phyloP scores from a whole-genome alignment of 192 early-diverging fungal genomes.

The Gigaspora rosea region DNA sequence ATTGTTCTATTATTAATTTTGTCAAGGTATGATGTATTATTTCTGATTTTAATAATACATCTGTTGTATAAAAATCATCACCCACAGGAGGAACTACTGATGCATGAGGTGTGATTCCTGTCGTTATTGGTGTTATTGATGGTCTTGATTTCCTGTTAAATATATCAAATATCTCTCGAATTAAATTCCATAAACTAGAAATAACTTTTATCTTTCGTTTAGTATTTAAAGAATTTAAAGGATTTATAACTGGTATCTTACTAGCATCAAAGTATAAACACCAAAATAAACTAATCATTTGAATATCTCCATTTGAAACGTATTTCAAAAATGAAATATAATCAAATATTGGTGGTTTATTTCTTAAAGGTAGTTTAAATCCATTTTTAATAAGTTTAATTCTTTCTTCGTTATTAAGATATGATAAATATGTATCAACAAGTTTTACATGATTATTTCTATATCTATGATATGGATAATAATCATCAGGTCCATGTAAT shows the following conservation, averaged over 20 bases:
- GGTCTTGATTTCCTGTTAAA: not conserved
- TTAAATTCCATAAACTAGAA: not conserved
- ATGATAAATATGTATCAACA: not conserved
- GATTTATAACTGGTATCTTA: not conserved
- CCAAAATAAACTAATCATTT: constrained; percentile 4
- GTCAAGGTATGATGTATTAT: not conserved
- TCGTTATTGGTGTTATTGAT: not conserved
- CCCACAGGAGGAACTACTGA: not conserved
- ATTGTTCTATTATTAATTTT: not conserved
- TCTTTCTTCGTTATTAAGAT: not conserved
- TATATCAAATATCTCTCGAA: not conserved
- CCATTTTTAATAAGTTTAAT: not conserved
- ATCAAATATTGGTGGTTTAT: not conserved
- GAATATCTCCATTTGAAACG: not conserved
- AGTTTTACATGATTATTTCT: not conserved
- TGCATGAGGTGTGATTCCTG: not conserved
- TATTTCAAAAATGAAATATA: not conserved
- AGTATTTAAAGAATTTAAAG: not conserved
- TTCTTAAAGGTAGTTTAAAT: not conserved
- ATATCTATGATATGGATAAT: constrained; percentile 2
- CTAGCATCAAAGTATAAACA: not conserved
- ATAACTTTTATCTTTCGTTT: not conserved
- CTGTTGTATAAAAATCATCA: not conserved
- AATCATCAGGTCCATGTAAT: constrained; percentile 40
- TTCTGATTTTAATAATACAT: not conserved